Percentiles rank a stretch among this genome's conserved stretches.
phyloP scores from a whole-genome alignment of 2,329 filamentous ascomycete genomes.

The Erysiphe pulchra region DNA sequence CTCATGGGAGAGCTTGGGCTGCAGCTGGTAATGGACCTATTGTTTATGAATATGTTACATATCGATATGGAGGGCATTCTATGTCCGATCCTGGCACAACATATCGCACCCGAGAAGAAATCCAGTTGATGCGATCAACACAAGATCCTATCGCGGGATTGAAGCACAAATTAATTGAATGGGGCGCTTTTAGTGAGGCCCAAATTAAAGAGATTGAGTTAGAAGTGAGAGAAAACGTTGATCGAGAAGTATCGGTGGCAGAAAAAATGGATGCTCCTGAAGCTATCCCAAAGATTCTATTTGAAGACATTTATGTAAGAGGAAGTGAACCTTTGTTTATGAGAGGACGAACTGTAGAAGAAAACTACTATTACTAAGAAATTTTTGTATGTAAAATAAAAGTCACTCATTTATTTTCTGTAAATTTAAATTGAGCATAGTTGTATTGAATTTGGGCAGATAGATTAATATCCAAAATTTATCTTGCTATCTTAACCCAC shows the following conservation, averaged over 20 bases:
- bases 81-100: slow-evolving; percentile 99
- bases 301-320: slow-evolving; percentile 84
- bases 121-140: slow-evolving; percentile 97
- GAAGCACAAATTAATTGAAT: slow-evolving; percentile 95
- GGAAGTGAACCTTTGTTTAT: slow-evolving; percentile 74
- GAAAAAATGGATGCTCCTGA: slow-evolving; percentile 74
- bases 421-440: not conserved
- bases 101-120: slow-evolving; percentile 97
- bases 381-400: not conserved
- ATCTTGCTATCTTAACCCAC: too few species aligned
- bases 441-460: too few species aligned
- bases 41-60: slow-evolving; percentile 96
- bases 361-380: slow-evolving; percentile 47
- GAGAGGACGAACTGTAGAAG: slow-evolving; percentile 66
- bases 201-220: slow-evolving; percentile 95
- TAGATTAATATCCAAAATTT: too few species aligned
- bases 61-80: slow-evolving; percentile 97
- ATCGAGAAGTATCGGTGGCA: slow-evolving; percentile 69
- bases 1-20: slow-evolving; percentile 81
- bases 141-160: slow-evolving; percentile 95
- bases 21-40: slow-evolving; percentile 67
- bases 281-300: slow-evolving; percentile 57
- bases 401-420: not conserved
- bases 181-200: slow-evolving; percentile 73
- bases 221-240: slow-evolving; percentile 63